Evolutionary conservation across 2,329 filamentous ascomycete species (phyloP).

Genomic region (Cyphellophora attinorum): DNA sequence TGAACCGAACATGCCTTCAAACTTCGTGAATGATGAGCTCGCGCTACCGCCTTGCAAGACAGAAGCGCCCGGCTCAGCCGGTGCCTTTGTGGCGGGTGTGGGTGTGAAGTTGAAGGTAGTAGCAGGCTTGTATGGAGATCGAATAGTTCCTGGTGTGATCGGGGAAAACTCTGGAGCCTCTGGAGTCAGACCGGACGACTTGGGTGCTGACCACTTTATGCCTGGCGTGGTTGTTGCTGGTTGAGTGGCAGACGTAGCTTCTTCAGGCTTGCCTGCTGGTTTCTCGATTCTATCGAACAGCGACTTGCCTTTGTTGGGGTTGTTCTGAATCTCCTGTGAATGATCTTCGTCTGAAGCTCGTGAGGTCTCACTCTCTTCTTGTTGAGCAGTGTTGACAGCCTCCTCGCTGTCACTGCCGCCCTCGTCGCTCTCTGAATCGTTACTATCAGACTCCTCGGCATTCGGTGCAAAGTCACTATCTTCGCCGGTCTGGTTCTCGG

Average conservation of each 20-base stretch:
- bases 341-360: neutral
- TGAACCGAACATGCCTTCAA: conserved; percentile 22
- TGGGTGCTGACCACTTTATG: neutral
- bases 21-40: conserved; percentile 14
- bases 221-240: neutral
- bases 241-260: neutral
- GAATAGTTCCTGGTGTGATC: conserved; percentile 10
- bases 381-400: conserved; percentile 8
- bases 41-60: conserved; percentile 14
- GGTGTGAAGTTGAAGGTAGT: conserved; percentile 16
- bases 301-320: conserved; percentile 11
- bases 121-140: conserved; percentile 13
- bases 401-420: conserved; percentile 8
- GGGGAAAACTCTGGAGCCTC: conserved; percentile 14
- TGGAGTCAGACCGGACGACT: conserved; percentile 8
- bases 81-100: conserved; percentile 6
- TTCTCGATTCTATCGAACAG: conserved; percentile 18
- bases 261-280: conserved; percentile 5
- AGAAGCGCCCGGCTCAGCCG: conserved; percentile 9
- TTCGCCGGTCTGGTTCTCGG: conserved; percentile 32
- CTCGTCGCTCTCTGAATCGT: conserved; percentile 11
- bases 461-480: conserved; percentile 10
- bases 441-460: conserved; percentile 7
- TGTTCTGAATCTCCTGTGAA: neutral
- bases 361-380: conserved; percentile 12